phyloP scores from a whole-genome alignment of 2,329 filamentous ascomycete species.

The Colletotrichum endophyticum region DNA sequence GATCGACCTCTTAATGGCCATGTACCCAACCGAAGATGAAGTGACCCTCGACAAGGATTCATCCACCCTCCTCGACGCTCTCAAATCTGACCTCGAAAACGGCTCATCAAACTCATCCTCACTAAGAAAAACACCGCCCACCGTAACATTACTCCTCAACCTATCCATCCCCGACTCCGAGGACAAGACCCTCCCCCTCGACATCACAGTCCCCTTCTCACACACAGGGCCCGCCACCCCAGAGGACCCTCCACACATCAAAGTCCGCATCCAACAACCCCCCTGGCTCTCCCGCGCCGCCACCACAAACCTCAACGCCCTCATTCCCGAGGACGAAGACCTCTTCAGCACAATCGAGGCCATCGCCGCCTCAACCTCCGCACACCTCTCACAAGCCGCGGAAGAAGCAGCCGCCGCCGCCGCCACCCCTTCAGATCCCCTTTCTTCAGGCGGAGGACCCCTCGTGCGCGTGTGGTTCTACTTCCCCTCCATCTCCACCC shows the following conservation, averaged over 20 bases:
- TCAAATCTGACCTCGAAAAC: not conserved
- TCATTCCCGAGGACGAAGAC: slow-evolving; percentile 46
- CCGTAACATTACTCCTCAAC: slow-evolving; percentile 29
- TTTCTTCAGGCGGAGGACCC: not conserved
- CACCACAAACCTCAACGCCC: slow-evolving; percentile 37
- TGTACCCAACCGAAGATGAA: slow-evolving; percentile 49
- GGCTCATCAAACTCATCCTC: not conserved
- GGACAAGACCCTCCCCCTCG: slow-evolving; percentile 32
- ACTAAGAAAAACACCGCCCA: fast-evolving
- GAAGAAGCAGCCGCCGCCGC: not conserved
- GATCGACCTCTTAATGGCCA: slow-evolving; percentile 56
- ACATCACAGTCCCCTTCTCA: slow-evolving; percentile 37
- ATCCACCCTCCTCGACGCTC: not conserved
- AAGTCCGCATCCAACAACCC: slow-evolving; percentile 52
- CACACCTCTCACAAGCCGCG: slow-evolving; percentile 32
- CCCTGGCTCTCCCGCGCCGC: slow-evolving; percentile 58
- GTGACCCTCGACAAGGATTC: slow-evolving; percentile 1
- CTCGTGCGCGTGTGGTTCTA: slow-evolving; percentile 66
- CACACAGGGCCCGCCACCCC: not conserved
- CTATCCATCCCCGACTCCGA: slow-evolving; percentile 25
- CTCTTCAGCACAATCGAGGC: slow-evolving; percentile 50
- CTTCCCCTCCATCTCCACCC: slow-evolving; percentile 65
- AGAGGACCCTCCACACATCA: slow-evolving; percentile 42
- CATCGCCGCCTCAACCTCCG: slow-evolving; percentile 39
- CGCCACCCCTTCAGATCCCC: not conserved